Percentiles rank a stretch among this genome's conserved stretches.
Evolutionary conservation across 2,329 filamentous ascomycete genomes (phyloP).

Genomic region (Parastagonospora nodorum): DNA sequence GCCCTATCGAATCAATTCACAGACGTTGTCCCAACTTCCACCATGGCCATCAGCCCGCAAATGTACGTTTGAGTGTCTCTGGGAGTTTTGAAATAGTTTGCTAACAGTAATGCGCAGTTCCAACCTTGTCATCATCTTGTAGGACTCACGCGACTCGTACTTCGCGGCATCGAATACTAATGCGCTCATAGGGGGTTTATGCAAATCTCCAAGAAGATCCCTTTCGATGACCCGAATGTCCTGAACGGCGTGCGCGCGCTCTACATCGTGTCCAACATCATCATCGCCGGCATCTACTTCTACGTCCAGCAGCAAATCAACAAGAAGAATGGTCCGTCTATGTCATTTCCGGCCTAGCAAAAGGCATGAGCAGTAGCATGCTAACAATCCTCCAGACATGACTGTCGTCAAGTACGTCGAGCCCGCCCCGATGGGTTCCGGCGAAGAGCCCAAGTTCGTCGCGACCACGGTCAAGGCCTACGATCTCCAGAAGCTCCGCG

Average conservation of each 20-base stretch:
- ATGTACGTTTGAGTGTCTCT: constrained; percentile 29
- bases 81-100: constrained; percentile 2
- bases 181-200: constrained; percentile 69
- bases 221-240: constrained; percentile 85
- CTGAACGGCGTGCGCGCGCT: constrained; percentile 67
- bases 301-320: constrained; percentile 87
- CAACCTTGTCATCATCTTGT: constrained; percentile 48
- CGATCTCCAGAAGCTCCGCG: constrained; percentile 83
- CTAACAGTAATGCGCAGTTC: constrained; percentile 36
- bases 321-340: constrained; percentile 89
- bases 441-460: constrained; percentile 93
- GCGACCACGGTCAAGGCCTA: constrained; percentile 97
- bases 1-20: not conserved
- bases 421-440: constrained; percentile 87
- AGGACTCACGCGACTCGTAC: constrained; percentile 5
- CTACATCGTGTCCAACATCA: constrained; percentile 74
- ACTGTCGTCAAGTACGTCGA: constrained; percentile 99
- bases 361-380: not conserved
- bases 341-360: not conserved
- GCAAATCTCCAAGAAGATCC: constrained; percentile 95
- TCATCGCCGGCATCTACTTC: constrained; percentile 84
- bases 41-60: constrained; percentile 47
- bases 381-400: constrained; percentile 67
- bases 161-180: constrained; percentile 8
- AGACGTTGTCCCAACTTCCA: constrained; percentile 7